phyloP scores from a whole-genome alignment of 1,139 yeast species.

The Candida gigantensis region DNA sequence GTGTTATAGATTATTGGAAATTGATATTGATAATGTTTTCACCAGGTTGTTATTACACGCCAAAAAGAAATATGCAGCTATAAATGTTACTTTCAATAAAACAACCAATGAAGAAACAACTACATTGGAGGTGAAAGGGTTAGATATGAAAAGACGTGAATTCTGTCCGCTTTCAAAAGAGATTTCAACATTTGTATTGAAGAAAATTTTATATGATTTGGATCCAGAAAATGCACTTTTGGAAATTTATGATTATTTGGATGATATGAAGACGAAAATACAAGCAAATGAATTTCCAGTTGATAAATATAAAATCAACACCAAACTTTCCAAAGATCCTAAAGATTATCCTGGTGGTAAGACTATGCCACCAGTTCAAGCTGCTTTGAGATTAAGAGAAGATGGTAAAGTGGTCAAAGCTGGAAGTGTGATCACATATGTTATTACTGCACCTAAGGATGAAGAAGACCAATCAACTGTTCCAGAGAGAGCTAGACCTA shows the following conservation, averaged over 20 bases:
- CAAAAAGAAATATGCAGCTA: conserved; percentile 98
- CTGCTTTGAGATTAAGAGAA: conserved; percentile 75
- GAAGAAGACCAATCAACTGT: conserved; percentile 42
- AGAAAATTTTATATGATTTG: conserved; percentile 67
- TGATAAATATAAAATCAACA: conserved; percentile 70
- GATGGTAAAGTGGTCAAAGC: conserved; percentile 86
- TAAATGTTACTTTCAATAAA: conserved; percentile 54
- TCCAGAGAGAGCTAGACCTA: conserved; percentile 80
- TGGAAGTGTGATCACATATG: conserved; percentile 87
- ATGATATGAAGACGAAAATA: conserved; percentile 58
- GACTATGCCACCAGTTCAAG: conserved; percentile 90
- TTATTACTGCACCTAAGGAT: conserved; percentile 54
- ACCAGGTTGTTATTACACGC: conserved; percentile 84
- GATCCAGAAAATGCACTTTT: conserved; percentile 79
- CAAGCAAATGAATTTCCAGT: conserved; percentile 61
- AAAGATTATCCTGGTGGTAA: conserved; percentile 73
- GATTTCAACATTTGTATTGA: conserved; percentile 72
- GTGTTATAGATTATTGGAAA: conserved; percentile 81
- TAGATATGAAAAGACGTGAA: conserved; percentile 97
- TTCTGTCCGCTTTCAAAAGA: conserved; percentile 92
- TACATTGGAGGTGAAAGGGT: conserved; percentile 85
- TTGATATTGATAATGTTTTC: conserved; percentile 93
- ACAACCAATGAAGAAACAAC: conserved; percentile 53
- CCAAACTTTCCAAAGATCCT: conserved; percentile 77
- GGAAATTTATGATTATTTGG: conserved; percentile 73